Conservation (phyloP, 2,329 filamentous ascomycete genomes). For the Epichloe gansuensis region DNA sequence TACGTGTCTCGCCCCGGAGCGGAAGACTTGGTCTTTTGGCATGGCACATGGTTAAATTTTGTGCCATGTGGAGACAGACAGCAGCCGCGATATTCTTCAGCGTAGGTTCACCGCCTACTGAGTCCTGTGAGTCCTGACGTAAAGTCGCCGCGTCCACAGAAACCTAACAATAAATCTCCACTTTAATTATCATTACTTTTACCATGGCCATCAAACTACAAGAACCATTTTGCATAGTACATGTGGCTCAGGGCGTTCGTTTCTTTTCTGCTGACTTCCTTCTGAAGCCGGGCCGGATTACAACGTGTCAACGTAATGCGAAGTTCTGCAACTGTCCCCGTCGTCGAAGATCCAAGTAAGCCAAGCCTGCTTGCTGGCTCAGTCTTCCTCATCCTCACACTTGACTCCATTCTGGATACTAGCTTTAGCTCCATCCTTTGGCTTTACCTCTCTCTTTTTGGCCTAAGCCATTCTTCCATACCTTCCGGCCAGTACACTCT, state of each 20-base stretch:
- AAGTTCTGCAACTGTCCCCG: no score
- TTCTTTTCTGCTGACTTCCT: no score
- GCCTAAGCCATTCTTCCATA: slow-evolving; percentile 82
- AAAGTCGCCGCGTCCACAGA: background rate
- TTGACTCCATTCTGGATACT: slow-evolving; percentile 13
- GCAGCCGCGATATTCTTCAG: background rate
- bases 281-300: no score
- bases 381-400: background rate
- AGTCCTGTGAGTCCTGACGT: background rate
- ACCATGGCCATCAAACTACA: background rate
- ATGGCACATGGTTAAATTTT: background rate
- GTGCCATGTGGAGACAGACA: slow-evolving; percentile 1
- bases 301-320: no score
- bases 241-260: background rate
- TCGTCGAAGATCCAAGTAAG: no score
- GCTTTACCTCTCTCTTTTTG: slow-evolving; percentile 60
- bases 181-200: background rate
- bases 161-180: no score
- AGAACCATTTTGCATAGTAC: background rate
- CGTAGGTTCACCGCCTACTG: background rate
- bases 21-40: no score
- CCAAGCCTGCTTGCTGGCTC: background rate
- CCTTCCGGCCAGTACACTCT: slow-evolving; percentile 85
- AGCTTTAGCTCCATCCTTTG: slow-evolving; percentile 20
- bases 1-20: no score